A percentile compares a stretch with the other conserved stretches of the same genome.
Conservation (phyloP, 139 green algal species). For the Astrephomene gubernaculifera region DNA sequence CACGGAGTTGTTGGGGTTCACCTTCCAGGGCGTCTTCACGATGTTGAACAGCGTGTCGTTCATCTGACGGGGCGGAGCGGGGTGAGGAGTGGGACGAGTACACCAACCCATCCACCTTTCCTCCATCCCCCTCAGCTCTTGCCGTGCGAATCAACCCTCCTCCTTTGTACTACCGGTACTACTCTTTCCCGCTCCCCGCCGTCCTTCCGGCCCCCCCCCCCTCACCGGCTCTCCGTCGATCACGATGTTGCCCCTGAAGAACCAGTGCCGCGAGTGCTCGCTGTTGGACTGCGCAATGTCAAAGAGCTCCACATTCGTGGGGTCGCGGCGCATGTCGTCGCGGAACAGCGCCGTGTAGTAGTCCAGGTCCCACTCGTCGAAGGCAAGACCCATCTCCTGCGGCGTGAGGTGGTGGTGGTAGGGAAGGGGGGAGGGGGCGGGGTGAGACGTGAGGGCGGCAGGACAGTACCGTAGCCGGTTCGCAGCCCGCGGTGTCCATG, state of each 20-base stretch:
- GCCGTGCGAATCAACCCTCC: no score
- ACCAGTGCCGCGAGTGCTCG: slow-evolving; percentile 94
- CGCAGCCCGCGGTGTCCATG: no score
- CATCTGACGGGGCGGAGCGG: slow-evolving; percentile 25
- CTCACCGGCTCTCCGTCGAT: slow-evolving; percentile 88
- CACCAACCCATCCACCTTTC: no score
- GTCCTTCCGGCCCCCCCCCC: background rate
- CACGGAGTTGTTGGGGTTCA: slow-evolving; percentile 92
- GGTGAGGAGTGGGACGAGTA: background rate
- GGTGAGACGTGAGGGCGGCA: no score
- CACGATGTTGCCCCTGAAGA: slow-evolving; percentile 91
- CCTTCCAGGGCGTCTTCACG: slow-evolving; percentile 62
- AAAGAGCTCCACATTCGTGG: slow-evolving; percentile 99
- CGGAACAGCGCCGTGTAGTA: slow-evolving; percentile 93
- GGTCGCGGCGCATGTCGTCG: slow-evolving; percentile 93
- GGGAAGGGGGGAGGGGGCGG: background rate
- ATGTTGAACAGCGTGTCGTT: slow-evolving; percentile 59
- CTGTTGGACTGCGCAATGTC: slow-evolving; percentile 97
- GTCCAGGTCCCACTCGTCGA: slow-evolving; percentile 97
- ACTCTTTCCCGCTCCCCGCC: background rate
- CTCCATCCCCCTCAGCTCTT: no score
- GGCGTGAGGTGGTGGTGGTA: background rate
- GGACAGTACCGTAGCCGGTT: no score
- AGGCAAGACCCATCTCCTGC: slow-evolving; percentile 94
- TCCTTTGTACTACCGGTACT: background rate